Evolutionary conservation across 2,329 filamentous ascomycete genomes (phyloP).

Genomic region (Atkinsonella hypoxylon): DNA sequence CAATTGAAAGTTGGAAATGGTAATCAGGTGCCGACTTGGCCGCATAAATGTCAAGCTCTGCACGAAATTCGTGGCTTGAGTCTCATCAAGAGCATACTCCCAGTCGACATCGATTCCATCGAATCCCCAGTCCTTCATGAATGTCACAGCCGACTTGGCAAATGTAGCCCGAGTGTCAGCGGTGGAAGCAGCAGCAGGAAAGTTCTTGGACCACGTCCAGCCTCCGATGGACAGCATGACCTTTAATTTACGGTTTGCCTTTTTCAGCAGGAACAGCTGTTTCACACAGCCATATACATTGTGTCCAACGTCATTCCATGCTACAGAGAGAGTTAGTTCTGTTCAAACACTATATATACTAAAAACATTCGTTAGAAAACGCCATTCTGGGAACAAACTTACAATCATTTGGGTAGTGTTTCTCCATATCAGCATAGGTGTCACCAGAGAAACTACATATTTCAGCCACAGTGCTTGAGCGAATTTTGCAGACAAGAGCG

Average conservation of each 20-base stretch:
- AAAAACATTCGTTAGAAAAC: too few species aligned
- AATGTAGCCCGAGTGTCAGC: constrained; percentile 51
- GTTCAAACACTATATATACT: not conserved
- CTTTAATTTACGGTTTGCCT: constrained; percentile 66
- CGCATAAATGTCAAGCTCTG: constrained; percentile 37
- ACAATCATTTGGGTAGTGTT: constrained; percentile 60
- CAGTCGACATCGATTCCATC: constrained; percentile 35
- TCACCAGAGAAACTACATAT: constrained; percentile 49
- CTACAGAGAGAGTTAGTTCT: constrained; percentile 13
- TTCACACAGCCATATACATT: constrained; percentile 77
- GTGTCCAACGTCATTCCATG: constrained; percentile 49
- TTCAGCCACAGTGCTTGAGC: not conserved
- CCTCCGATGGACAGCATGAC: constrained; percentile 71
- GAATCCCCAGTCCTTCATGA: constrained; percentile 63
- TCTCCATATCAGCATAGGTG: constrained; percentile 56
- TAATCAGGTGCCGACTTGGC: constrained; percentile 30
- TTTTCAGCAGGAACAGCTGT: constrained; percentile 67
- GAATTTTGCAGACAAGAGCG: not conserved
- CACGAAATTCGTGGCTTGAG: constrained; percentile 31
- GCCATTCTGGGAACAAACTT: constrained; percentile 10
- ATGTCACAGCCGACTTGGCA: constrained; percentile 52
- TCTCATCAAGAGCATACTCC: constrained; percentile 26
- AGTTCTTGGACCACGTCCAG: constrained; percentile 73
- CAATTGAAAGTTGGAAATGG: constrained; percentile 43
- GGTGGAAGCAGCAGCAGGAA: constrained; percentile 54